Conservation (phyloP, 345 rosid genomes). For the Salix caprea region DNA sequence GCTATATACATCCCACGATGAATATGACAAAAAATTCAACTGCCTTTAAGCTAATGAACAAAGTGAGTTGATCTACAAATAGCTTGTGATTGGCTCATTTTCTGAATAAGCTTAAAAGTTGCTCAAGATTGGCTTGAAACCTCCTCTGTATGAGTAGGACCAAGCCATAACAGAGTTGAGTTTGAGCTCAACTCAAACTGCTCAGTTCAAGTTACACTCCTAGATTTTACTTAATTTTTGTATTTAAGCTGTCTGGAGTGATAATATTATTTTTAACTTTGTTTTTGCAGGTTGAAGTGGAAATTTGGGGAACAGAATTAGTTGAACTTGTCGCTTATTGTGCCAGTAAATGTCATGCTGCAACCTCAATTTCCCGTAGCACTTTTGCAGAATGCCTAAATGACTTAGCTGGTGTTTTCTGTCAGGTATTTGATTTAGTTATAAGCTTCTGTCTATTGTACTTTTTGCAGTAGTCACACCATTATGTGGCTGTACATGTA, state of each 20-base stretch:
- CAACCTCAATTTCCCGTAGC: constrained; percentile 38
- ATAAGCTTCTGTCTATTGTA: too few relatives aligned
- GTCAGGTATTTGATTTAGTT: constrained; percentile 45
- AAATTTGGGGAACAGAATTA: constrained; percentile 40
- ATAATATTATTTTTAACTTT: background rate
- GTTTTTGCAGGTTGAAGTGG: constrained; percentile 46
- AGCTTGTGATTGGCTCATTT: too few relatives aligned
- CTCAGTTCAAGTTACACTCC: too few relatives aligned
- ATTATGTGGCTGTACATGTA: constrained; percentile 14
- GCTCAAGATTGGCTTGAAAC: too few relatives aligned
- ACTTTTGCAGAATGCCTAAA: constrained; percentile 48
- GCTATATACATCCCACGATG: too few relatives aligned
- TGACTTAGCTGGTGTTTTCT: constrained; percentile 36
- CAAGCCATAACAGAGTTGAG: too few relatives aligned
- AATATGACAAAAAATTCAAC: too few relatives aligned
- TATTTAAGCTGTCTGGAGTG: background rate
- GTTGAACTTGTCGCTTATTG: constrained; percentile 66
- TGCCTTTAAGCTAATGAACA: too few relatives aligned
- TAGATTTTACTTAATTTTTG: background rate
- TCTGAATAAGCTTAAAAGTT: too few relatives aligned
- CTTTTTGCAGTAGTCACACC: background rate
- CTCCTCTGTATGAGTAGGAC: too few relatives aligned
- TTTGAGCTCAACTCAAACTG: too few relatives aligned
- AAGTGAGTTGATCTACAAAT: too few relatives aligned
- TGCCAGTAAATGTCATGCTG: constrained; percentile 55